Conservation (phyloP, 257 asterid species). For the Anisodus acutangulus region DNA sequence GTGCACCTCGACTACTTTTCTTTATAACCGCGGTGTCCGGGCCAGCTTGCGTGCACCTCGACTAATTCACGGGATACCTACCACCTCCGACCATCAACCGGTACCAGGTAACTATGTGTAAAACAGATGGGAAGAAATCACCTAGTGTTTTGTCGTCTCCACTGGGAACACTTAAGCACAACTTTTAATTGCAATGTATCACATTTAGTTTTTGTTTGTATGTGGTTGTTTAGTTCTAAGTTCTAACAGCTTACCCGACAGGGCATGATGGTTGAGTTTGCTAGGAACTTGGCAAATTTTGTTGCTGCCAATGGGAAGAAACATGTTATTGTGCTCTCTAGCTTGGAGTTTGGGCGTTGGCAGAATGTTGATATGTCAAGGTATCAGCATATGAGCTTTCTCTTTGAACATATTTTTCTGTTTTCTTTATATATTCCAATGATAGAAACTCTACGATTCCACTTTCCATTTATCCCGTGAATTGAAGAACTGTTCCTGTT, state of each 20-base stretch:
- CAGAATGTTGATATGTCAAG: conserved; percentile 76
- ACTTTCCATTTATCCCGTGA: background rate
- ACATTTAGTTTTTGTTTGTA: background rate
- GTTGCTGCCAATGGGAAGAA: conserved; percentile 75
- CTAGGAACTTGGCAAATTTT: conserved; percentile 80
- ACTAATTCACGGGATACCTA: too few relatives aligned
- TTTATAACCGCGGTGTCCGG: too few relatives aligned
- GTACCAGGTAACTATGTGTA: too few relatives aligned
- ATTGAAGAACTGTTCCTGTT: background rate
- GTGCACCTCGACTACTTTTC: background rate
- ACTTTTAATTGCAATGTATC: conserved; percentile 1
- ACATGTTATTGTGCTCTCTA: conserved; percentile 75
- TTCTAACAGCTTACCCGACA: conserved; percentile 49
- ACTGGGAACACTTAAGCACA: background rate
- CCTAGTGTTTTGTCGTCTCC: too few relatives aligned
- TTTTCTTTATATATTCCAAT: background rate
- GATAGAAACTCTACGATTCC: background rate
- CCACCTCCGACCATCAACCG: too few relatives aligned
- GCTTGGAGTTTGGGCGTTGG: conserved; percentile 95
- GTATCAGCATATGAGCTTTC: conserved; percentile 41
- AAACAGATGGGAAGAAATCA: too few relatives aligned
- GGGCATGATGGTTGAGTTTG: conserved; percentile 88
- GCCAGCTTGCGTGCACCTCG: too few relatives aligned
- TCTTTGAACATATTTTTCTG: background rate
- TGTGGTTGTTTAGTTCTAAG: conserved; percentile 2